These are phyloP conservation scores for Rhizophora apiculata DNA, from an alignment of 345 rosid genomes.

Conservation along the genomic window DNA sequence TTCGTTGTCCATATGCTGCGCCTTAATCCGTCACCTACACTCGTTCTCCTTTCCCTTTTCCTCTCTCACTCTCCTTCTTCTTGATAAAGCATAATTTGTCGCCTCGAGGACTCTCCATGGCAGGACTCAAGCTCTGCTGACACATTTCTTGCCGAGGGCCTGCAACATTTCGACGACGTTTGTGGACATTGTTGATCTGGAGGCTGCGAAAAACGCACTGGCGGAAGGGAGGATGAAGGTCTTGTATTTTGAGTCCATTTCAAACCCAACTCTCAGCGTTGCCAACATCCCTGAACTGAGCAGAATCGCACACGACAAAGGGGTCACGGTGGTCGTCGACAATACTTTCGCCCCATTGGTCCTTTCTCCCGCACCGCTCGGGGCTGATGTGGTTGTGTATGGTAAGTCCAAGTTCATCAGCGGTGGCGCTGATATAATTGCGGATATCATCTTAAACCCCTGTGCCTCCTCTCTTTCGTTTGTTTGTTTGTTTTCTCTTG, in stretches of 20 bases:
- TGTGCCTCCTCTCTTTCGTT: too few relatives aligned
- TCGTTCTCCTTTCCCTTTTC: too few relatives aligned
- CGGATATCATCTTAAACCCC: slow-evolving; percentile 40
- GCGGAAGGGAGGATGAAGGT: slow-evolving; percentile 65
- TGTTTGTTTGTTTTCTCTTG: too few relatives aligned
- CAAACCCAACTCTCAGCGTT: slow-evolving; percentile 76
- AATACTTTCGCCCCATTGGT: slow-evolving; percentile 92
- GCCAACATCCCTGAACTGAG: slow-evolving; percentile 80
- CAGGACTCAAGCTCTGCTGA: slow-evolving; percentile 84
- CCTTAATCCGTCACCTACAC: too few relatives aligned
- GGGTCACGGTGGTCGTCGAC: slow-evolving; percentile 74
- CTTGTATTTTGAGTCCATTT: slow-evolving; percentile 75
- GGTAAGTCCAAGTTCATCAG: slow-evolving; percentile 70
- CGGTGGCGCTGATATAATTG: slow-evolving; percentile 46
- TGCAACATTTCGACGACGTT: slow-evolving; percentile 86
- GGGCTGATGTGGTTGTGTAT: slow-evolving; percentile 90
- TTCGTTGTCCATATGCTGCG: too few relatives aligned
- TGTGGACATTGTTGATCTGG: slow-evolving; percentile 60
- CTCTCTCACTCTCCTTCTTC: too few relatives aligned
- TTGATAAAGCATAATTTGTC: neutral
- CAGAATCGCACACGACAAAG: slow-evolving; percentile 74
- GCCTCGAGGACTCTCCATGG: slow-evolving; percentile 77
- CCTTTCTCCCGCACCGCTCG: slow-evolving; percentile 79
- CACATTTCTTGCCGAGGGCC: slow-evolving; percentile 76
- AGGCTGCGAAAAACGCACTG: slow-evolving; percentile 52